These are phyloP conservation scores for Cyberlindnera veronae DNA, from an alignment of 805 yeast species.

Conservation along the genomic window DNA sequence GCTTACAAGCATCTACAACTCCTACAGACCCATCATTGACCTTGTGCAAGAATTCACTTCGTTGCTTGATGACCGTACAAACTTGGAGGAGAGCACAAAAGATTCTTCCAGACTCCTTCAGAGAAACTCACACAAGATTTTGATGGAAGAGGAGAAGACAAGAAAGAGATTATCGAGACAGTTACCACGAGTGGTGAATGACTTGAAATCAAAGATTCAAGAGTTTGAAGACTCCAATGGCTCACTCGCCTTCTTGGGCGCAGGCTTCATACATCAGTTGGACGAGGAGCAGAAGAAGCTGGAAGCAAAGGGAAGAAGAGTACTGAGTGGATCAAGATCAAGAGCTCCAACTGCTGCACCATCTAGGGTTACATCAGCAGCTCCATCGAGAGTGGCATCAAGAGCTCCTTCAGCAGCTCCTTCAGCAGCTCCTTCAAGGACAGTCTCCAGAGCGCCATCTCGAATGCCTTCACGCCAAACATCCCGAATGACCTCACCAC, in stretches of 20 bases:
- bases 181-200: constrained; percentile 60
- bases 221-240: constrained; percentile 45
- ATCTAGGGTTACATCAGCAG: constrained; percentile 15
- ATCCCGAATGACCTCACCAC: constrained; percentile 17
- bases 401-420: background rate
- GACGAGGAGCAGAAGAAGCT: constrained; percentile 25
- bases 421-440: too few species aligned
- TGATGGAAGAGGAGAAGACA: constrained; percentile 75
- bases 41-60: constrained; percentile 53
- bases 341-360: constrained; percentile 15
- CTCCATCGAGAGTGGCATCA: constrained; percentile 17
- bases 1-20: constrained; percentile 47
- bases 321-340: constrained; percentile 12
- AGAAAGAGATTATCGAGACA: constrained; percentile 64
- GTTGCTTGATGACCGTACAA: constrained; percentile 55
- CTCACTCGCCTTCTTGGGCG: constrained; percentile 28
- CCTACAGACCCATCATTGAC: constrained; percentile 52
- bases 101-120: constrained; percentile 78
- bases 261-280: constrained; percentile 29
- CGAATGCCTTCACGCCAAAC: constrained; percentile 16
- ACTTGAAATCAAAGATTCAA: constrained; percentile 44
- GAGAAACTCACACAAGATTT: constrained; percentile 72
- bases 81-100: constrained; percentile 64
- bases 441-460: constrained; percentile 20
- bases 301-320: constrained; percentile 23